Base-by-base conservation (phyloP, 495 filamentous ascomycete species). In the Aspergillus cristatus region DNA sequence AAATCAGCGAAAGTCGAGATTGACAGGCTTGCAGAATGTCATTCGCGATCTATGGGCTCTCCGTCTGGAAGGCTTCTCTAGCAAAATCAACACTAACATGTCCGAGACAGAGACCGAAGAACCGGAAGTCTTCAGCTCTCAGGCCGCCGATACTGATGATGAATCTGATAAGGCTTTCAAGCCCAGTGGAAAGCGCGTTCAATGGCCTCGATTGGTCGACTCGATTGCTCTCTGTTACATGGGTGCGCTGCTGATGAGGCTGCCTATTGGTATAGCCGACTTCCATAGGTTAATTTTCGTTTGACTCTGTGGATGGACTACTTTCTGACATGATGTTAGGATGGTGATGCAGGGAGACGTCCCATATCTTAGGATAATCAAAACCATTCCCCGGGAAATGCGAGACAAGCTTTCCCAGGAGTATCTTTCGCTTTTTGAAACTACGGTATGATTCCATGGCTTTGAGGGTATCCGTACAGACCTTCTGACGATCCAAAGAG, bases 41-140 rank as follows among this genome's bases (percentile, higher is more conserved):
- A 67, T 83, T 25, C 71, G 67, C 25, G 79, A 84, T 58, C 68
- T 86, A n/a, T 86, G 82, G 82, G 65, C 71, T 25, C 60, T 85
- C 4, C 74, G 78, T 25, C 58, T 86, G 22, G 68, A 72, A 25
- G 65, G 55, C 25, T 65, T 75, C 28, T 49, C 68, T 13, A 41
- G 43, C 14, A 64, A 58, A 36, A 62, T 67, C 26, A 58, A 58
- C 31, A 50, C 48, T 32, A 50, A 50, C 18, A 37, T 45, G n/a
- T 51, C 45, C 16, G 60, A 62, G 15, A 57, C 50, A 11, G 51
- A 60, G 16, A n/a, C n/a, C n/a, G 49, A 56, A 14, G 53, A 63
- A 28, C 51, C 52, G n/a, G 49, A 60, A 31, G 35, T 67, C 3
- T 77, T 74, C 54, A 77, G 67, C 43, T 78, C 75, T 3, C 68